These are phyloP conservation scores for Hanseniaspora jakobsenii DNA, from an alignment of 805 yeast genomes.

Conservation along the genomic window DNA sequence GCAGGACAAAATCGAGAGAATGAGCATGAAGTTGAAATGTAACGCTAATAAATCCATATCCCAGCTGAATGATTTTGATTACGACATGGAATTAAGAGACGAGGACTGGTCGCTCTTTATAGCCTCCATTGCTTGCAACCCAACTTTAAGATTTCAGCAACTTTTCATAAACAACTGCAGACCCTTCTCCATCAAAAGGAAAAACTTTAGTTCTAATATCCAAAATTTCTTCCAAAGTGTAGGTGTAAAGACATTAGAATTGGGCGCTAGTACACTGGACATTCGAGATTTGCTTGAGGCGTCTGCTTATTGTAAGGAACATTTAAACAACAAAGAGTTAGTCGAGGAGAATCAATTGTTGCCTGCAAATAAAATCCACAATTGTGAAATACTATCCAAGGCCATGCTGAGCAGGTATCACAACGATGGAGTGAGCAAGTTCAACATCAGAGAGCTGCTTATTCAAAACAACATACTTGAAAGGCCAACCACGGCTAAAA, in stretches of 20 bases:
- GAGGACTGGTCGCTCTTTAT: constrained; percentile 75
- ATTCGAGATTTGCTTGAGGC: constrained; percentile 1
- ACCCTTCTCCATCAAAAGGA: constrained; percentile 20
- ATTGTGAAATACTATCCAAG: constrained; percentile 4
- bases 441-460: constrained; percentile 12
- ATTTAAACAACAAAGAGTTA: no score
- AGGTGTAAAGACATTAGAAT: constrained; percentile 40
- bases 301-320: constrained; percentile 4
- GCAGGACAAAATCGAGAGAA: constrained; percentile 30
- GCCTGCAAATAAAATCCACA: background rate
- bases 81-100: constrained; percentile 27
- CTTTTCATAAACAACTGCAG: constrained; percentile 53
- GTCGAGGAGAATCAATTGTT: background rate
- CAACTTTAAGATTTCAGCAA: constrained; percentile 37
- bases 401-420: background rate
- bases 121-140: constrained; percentile 55
- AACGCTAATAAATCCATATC: background rate
- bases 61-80: constrained; percentile 11
- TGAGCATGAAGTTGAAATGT: constrained; percentile 19
- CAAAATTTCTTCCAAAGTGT: constrained; percentile 53
- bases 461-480: constrained; percentile 1
- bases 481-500: background rate
- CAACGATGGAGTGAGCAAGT: background rate
- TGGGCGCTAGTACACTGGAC: constrained; percentile 58
- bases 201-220: constrained; percentile 23